phyloP scores from a whole-genome alignment of 805 yeast species.

The Kluyveromyces aestuarii region DNA sequence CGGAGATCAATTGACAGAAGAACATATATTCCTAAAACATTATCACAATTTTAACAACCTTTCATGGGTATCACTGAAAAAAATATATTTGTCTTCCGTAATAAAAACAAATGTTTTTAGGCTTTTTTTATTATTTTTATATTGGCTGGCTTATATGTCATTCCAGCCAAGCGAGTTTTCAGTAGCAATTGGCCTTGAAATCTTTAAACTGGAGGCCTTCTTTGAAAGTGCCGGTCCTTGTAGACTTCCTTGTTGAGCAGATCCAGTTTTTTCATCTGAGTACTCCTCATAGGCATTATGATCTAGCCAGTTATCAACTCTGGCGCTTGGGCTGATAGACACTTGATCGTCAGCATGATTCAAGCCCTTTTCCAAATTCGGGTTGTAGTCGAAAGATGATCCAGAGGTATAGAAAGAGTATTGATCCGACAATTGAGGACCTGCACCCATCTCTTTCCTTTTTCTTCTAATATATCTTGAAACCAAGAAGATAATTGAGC shows the following conservation, averaged over 20 bases:
- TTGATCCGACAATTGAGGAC: constrained; percentile 5
- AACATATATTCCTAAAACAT: not conserved
- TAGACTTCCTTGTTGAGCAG: constrained; percentile 7
- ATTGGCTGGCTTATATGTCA: constrained; percentile 15
- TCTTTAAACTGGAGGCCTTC: constrained; percentile 31
- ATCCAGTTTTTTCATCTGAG: constrained; percentile 14
- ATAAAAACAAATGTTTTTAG: not conserved
- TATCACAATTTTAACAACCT: not conserved
- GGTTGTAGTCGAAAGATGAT: not conserved
- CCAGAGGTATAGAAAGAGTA: constrained; percentile 5
- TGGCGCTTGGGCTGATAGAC: constrained; percentile 20
- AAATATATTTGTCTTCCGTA: not conserved
- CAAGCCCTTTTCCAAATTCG: constrained; percentile 3
- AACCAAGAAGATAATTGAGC: constrained; percentile 48
- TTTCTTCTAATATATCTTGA: constrained; percentile 12
- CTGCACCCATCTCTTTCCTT: constrained; percentile 8
- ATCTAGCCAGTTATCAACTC: constrained; percentile 27
- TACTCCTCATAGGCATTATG: constrained; percentile 15
- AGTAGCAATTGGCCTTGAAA: constrained; percentile 62
- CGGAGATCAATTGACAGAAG: not conserved
- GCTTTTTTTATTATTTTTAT: no score
- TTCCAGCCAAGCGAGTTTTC: constrained; percentile 69
- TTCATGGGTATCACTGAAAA: not conserved
- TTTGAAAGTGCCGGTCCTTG: not conserved
- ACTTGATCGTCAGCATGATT: constrained; percentile 7